Percentiles rank a stretch among this genome's conserved stretches.
phyloP scores from a whole-genome alignment of 805 yeast genomes.

The Candida caryicola region DNA sequence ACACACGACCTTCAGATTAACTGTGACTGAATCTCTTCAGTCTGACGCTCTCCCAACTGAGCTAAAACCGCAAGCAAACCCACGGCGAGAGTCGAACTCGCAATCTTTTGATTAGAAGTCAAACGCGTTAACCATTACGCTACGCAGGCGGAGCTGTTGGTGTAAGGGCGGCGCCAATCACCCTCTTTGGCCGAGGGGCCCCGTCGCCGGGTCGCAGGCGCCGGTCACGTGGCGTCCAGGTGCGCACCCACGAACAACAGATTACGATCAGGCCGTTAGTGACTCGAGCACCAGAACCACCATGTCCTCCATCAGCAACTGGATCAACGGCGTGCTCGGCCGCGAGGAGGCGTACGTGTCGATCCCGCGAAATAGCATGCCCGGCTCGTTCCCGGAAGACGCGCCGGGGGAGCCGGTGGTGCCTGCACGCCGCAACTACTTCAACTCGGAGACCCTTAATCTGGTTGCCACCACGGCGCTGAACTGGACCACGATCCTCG shows the following conservation, averaged over 20 bases:
- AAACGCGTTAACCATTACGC: constrained; percentile 68
- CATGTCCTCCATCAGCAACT: neutral
- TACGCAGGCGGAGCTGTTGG: constrained; percentile 42
- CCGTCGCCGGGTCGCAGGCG: too few species aligned
- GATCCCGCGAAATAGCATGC: constrained; percentile 11
- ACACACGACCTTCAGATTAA: constrained; percentile 81
- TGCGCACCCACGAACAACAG: neutral
- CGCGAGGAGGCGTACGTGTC: neutral
- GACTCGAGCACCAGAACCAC: too few species aligned
- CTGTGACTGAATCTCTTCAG: constrained; percentile 30
- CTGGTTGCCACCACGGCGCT: constrained; percentile 2
- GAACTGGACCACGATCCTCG: constrained; percentile 10
- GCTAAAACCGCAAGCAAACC: constrained; percentile 35
- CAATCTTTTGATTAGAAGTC: constrained; percentile 65
- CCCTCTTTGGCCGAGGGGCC: neutral
- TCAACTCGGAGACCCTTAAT: constrained; percentile 19
- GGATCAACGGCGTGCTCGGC: neutral
- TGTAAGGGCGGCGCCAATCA: neutral
- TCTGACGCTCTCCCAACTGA: constrained; percentile 39
- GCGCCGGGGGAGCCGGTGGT: constrained; percentile 12
- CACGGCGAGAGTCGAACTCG: constrained; percentile 60
- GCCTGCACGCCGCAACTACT: constrained; percentile 9
- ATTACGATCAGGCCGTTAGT: neutral
- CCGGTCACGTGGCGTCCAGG: too few species aligned
- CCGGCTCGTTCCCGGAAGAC: constrained; percentile 21